Percentiles rank a stretch among this genome's conserved stretches.
These are phyloP conservation scores for Acer yangbiense DNA, from an alignment of 345 rosid genomes.

Conservation along the genomic window DNA sequence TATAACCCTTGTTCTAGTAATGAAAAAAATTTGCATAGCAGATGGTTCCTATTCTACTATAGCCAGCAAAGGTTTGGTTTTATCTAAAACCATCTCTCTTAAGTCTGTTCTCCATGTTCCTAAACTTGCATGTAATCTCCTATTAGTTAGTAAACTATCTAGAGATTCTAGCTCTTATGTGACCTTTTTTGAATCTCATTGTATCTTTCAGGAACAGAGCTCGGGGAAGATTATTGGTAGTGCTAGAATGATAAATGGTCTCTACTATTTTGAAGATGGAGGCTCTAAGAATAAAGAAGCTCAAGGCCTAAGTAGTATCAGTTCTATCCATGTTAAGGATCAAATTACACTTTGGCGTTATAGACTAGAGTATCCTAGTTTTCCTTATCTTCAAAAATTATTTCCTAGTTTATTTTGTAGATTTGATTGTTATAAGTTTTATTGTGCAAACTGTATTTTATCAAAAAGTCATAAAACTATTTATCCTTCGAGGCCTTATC, in stretches of 20 bases:
- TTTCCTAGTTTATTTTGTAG: not conserved
- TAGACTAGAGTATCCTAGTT: slow-evolving; percentile 11
- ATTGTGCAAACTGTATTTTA: too few species aligned
- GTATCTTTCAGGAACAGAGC: not conserved
- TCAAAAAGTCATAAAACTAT: not conserved
- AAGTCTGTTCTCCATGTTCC: too few species aligned
- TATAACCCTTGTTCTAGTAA: too few species aligned
- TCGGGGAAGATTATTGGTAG: slow-evolving; percentile 8
- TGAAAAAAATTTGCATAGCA: too few species aligned
- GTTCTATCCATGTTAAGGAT: not conserved
- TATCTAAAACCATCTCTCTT: too few species aligned
- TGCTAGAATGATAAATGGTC: not conserved
- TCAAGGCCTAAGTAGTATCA: not conserved
- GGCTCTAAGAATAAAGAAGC: not conserved
- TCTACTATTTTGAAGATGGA: too few species aligned
- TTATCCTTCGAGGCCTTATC: not conserved
- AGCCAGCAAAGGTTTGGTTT: too few species aligned
- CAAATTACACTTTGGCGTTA: not conserved
- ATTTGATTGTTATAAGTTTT: not conserved
- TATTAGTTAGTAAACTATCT: too few species aligned
- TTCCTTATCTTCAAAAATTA: not conserved
- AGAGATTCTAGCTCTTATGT: not conserved
- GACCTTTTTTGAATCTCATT: not conserved
- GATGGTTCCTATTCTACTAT: too few species aligned
- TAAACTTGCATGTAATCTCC: too few species aligned